Evolutionary conservation across 305 asterid species (phyloP).

Genomic region (Fraxinus dipetala): DNA sequence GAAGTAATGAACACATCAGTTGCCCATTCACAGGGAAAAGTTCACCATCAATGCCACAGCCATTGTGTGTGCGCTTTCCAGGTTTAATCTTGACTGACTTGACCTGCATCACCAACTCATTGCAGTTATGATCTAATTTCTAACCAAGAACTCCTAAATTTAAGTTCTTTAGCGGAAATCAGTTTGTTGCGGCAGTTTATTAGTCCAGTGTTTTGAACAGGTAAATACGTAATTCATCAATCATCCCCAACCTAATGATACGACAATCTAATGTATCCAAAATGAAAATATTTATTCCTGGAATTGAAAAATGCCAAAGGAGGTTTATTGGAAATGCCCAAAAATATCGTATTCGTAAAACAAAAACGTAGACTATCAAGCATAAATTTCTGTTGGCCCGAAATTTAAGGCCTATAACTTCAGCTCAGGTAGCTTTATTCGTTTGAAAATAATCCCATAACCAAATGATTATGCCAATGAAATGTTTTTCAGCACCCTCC

Average conservation of each 20-base stretch:
- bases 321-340: not conserved
- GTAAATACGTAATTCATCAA: not conserved
- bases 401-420: not conserved
- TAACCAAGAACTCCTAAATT: not conserved
- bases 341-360: not conserved
- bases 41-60: slow-evolving; percentile 96
- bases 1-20: slow-evolving; percentile 74
- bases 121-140: not conserved
- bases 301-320: too few relatives aligned
- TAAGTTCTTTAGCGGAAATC: not conserved
- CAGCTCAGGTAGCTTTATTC: not conserved
- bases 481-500: not conserved
- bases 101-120: slow-evolving; percentile 45
- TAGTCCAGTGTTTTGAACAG: not conserved
- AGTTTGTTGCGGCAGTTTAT: not conserved
- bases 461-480: not conserved
- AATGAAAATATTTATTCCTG: not conserved
- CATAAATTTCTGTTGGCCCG: not conserved
- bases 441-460: not conserved
- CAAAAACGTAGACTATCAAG: not conserved
- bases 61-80: slow-evolving; percentile 70
- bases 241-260: not conserved
- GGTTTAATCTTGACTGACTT: slow-evolving; percentile 72
- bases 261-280: not conserved
- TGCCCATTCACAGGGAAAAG: slow-evolving; percentile 76